Conservation (phyloP, 495 filamentous ascomycete genomes). For the Xylaria cubensis region DNA sequence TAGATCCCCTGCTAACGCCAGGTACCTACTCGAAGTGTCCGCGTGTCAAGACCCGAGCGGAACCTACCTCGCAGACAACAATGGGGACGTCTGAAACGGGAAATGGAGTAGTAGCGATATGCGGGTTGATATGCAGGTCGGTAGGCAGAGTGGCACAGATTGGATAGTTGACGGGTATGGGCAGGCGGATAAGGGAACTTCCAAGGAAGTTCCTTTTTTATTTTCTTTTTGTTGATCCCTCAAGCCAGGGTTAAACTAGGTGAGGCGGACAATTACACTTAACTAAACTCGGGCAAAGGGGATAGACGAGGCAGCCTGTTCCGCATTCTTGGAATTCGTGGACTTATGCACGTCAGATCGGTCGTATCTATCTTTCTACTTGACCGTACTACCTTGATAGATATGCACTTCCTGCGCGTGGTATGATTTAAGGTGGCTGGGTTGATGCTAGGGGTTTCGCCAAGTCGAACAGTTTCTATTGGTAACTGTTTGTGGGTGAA, state of each 20-base stretch:
- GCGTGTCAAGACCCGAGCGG: conserved; percentile 7
- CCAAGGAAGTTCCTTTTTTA: conserved; percentile 12
- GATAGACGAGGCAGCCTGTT: background rate
- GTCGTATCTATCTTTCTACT: conserved; percentile 2
- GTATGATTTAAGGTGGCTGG: conserved; percentile 14
- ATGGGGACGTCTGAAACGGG: conserved; percentile 16
- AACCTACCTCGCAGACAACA: conserved; percentile 10
- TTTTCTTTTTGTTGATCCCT: conserved; percentile 18
- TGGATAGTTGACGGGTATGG: conserved; percentile 15
- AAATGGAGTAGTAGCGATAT: conserved; percentile 19
- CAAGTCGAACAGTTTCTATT: conserved; percentile 11
- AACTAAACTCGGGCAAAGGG: conserved; percentile 2
- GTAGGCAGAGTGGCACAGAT: conserved; percentile 12
- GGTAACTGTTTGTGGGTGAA: conserved; percentile 2
- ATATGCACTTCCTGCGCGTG: background rate
- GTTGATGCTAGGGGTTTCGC: background rate
- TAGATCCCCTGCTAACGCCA: conserved; percentile 1
- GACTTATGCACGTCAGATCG: conserved; percentile 21
- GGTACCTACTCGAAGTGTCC: conserved; percentile 4
- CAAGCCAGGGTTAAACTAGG: background rate
- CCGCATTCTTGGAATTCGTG: background rate
- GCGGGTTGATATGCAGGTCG: conserved; percentile 22
- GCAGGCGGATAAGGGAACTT: conserved; percentile 12
- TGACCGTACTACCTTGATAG: conserved; percentile 15
- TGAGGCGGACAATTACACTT: conserved; percentile 18